These are phyloP conservation scores for Chenopodium album DNA, from an alignment of 148 eudicot genomes.

Conservation along the genomic window DNA sequence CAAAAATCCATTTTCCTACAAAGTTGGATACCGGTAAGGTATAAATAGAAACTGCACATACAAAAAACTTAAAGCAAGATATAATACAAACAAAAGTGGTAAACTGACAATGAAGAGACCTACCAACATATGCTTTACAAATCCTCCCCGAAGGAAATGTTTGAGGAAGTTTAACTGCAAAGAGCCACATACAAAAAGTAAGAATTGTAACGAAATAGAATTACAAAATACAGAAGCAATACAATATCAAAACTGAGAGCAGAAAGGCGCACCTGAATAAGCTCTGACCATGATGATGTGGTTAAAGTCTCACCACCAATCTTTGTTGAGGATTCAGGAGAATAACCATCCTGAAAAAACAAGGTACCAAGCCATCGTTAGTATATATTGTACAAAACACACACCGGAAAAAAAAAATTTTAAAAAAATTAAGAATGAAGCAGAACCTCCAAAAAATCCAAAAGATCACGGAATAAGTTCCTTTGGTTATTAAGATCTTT, in stretches of 20 bases:
- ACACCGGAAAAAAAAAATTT: too few species aligned
- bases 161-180: slow-evolving; percentile 71
- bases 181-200: not conserved
- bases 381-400: not conserved
- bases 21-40: not conserved
- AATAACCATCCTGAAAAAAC: slow-evolving; percentile 54
- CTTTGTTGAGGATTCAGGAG: slow-evolving; percentile 67
- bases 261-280: slow-evolving; percentile 58
- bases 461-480: slow-evolving; percentile 57
- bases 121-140: slow-evolving; percentile 92
- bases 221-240: not conserved
- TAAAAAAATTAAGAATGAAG: not conserved
- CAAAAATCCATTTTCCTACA: slow-evolving; percentile 79
- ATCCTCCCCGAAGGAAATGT: slow-evolving; percentile 84
- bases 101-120: not conserved
- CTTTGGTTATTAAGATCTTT: slow-evolving; percentile 75
- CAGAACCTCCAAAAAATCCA: slow-evolving; percentile 74
- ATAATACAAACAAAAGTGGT: not conserved
- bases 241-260: not conserved
- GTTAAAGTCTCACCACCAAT: slow-evolving; percentile 63
- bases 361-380: not conserved
- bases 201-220: not conserved
- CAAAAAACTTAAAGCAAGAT: not conserved
- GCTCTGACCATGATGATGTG: slow-evolving; percentile 67
- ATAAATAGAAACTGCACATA: not conserved